Evolutionary conservation across 305 asterid species (phyloP).

Genomic region (Fraxinus latifolia): DNA sequence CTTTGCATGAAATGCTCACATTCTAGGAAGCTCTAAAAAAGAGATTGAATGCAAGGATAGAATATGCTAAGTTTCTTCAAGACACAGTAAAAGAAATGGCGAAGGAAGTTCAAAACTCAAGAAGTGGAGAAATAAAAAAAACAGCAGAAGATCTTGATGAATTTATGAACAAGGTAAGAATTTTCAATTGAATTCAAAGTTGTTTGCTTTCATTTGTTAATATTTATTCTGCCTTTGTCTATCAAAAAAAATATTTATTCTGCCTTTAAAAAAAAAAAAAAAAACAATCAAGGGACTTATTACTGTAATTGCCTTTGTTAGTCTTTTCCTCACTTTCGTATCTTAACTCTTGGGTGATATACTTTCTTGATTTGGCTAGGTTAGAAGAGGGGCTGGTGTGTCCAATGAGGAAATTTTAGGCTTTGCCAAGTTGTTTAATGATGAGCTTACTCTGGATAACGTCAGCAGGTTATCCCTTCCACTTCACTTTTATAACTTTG

Average conservation of each 20-base stretch:
- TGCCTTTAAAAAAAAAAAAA: background rate
- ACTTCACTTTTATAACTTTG: constrained; percentile 11
- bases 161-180: constrained; percentile 77
- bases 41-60: constrained; percentile 83
- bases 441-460: constrained; percentile 92
- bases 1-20: constrained; percentile 29
- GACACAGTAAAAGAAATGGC: constrained; percentile 99
- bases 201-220: constrained; percentile 5
- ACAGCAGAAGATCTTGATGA: constrained; percentile 98
- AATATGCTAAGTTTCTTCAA: constrained; percentile 95
- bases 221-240: background rate
- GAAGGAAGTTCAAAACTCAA: constrained; percentile 86
- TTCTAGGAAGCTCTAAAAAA: constrained; percentile 79
- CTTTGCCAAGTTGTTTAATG: constrained; percentile 93
- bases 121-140: constrained; percentile 86
- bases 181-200: background rate
- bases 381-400: constrained; percentile 74
- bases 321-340: constrained; percentile 7
- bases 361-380: constrained; percentile 47
- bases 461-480: constrained; percentile 72
- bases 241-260: background rate
- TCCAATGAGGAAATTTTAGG: constrained; percentile 89
- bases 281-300: constrained; percentile 13
- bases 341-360: constrained; percentile 10
- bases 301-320: constrained; percentile 16